Conservation (phyloP, 225 moss, liverwort and hornwort genomes). For the Sphagnum tenellum region DNA sequence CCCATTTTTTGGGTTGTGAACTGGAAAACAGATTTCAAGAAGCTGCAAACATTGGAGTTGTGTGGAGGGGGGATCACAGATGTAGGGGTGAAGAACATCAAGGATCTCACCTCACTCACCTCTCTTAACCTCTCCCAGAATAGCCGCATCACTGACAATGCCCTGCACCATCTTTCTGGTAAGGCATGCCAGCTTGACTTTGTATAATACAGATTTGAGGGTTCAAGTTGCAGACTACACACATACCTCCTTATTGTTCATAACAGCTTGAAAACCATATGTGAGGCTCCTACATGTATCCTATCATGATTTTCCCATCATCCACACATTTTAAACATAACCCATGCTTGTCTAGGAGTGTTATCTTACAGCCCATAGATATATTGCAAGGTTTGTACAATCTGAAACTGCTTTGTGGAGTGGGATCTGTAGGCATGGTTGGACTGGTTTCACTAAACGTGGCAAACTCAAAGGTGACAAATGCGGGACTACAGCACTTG, state of each 20-base stretch:
- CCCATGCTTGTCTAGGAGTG: too few species aligned
- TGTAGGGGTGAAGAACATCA: slow-evolving; percentile 70
- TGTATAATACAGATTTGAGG: too few species aligned
- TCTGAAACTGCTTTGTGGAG: too few species aligned
- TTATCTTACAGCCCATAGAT: too few species aligned
- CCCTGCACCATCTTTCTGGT: slow-evolving; percentile 78
- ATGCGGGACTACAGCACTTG: slow-evolving; percentile 73
- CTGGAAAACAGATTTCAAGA: slow-evolving; percentile 65
- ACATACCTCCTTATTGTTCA: too few species aligned
- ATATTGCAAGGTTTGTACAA: too few species aligned
- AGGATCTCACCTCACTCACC: slow-evolving; percentile 71
- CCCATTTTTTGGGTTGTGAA: neutral
- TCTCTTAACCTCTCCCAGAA: slow-evolving; percentile 87
- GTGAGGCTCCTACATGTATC: too few species aligned
- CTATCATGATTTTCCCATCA: too few species aligned
- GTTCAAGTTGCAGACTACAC: too few species aligned
- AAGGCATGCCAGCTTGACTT: neutral
- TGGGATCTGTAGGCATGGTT: slow-evolving; percentile 52
- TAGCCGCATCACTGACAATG: slow-evolving; percentile 66
- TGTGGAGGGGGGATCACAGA: slow-evolving; percentile 89
- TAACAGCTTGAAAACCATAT: too few species aligned
- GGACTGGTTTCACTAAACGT: slow-evolving; percentile 74
- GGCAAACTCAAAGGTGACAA: slow-evolving; percentile 73
- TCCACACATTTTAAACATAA: too few species aligned
- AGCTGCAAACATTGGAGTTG: slow-evolving; percentile 72